These are phyloP conservation scores for Ceratocystis papillata DNA, from an alignment of 2,329 filamentous ascomycete species.

Conservation along the genomic window DNA sequence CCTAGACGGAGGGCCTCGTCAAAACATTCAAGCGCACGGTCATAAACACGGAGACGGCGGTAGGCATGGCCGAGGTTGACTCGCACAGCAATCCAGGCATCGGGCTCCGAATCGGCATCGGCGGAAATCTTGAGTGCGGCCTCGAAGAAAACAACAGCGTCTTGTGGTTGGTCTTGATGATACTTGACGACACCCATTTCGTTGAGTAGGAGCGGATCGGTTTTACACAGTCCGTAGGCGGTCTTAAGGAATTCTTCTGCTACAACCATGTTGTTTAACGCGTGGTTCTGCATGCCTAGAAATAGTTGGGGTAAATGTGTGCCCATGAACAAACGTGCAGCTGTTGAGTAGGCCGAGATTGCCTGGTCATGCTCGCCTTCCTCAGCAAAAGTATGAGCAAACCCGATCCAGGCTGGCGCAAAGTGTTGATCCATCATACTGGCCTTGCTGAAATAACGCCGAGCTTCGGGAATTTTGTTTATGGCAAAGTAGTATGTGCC, in stretches of 20 bases:
- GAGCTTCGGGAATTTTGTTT: constrained; percentile 79
- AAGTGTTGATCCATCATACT: constrained; percentile 97
- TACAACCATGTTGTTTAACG: constrained; percentile 85
- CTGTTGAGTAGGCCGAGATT: constrained; percentile 93
- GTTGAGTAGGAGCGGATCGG: constrained; percentile 82
- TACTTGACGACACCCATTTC: constrained; percentile 95
- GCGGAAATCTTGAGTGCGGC: constrained; percentile 66
- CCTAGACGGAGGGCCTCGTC: constrained; percentile 77
- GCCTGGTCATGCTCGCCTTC: constrained; percentile 98
- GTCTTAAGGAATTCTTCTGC: constrained; percentile 91
- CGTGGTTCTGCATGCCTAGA: constrained; percentile 95
- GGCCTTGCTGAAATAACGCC: constrained; percentile 93
- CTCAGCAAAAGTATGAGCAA: constrained; percentile 93
- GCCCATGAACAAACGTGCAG: constrained; percentile 87
- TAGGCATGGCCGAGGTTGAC: constrained; percentile 86
- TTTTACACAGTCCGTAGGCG: constrained; percentile 70
- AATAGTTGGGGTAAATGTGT: constrained; percentile 94
- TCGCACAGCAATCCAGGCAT: constrained; percentile 71
- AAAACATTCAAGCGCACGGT: constrained; percentile 67
- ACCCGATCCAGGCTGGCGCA: constrained; percentile 95
- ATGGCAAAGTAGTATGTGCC: constrained; percentile 90
- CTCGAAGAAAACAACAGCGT: constrained; percentile 66
- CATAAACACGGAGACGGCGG: constrained; percentile 57
- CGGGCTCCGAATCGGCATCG: constrained; percentile 70
- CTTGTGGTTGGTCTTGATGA: constrained; percentile 68